These are phyloP conservation scores for Arxiozyma slooffiae DNA, from an alignment of 1,139 yeast species.

Conservation along the genomic window DNA sequence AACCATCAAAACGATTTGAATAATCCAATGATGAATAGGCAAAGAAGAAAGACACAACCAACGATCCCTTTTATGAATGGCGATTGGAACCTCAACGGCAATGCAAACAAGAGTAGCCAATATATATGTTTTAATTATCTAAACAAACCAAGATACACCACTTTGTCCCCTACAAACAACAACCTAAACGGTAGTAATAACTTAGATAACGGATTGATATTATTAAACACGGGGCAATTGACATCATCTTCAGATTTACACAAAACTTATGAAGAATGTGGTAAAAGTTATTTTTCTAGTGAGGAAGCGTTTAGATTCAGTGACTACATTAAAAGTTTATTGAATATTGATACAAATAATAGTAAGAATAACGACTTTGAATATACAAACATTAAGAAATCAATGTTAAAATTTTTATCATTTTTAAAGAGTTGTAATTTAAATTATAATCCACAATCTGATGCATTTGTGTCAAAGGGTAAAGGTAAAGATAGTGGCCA, in stretches of 20 bases:
- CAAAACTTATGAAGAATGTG: constrained; percentile 23
- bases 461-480: constrained; percentile 14
- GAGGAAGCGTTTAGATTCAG: constrained; percentile 21
- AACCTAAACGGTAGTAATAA: background rate
- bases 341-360: constrained; percentile 7
- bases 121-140: constrained; percentile 9
- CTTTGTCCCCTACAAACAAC: background rate
- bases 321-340: constrained; percentile 17
- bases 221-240: constrained; percentile 18
- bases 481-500: background rate
- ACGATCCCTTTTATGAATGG: background rate
- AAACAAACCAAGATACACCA: constrained; percentile 5
- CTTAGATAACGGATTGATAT: constrained; percentile 20
- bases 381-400: background rate
- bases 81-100: constrained; percentile 1
- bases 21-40: background rate
- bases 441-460: constrained; percentile 24
- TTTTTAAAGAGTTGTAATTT: constrained; percentile 24
- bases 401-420: constrained; percentile 12
- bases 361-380: constrained; percentile 4
- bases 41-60: constrained; percentile 10
- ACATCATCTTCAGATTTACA: constrained; percentile 23
- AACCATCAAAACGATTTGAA: background rate
- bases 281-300: constrained; percentile 27
- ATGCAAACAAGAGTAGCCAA: background rate